Percentiles rank a stretch among this genome's conserved stretches.
Conservation (phyloP, 2,329 filamentous ascomycete genomes). For the Aspergillus texensis region DNA sequence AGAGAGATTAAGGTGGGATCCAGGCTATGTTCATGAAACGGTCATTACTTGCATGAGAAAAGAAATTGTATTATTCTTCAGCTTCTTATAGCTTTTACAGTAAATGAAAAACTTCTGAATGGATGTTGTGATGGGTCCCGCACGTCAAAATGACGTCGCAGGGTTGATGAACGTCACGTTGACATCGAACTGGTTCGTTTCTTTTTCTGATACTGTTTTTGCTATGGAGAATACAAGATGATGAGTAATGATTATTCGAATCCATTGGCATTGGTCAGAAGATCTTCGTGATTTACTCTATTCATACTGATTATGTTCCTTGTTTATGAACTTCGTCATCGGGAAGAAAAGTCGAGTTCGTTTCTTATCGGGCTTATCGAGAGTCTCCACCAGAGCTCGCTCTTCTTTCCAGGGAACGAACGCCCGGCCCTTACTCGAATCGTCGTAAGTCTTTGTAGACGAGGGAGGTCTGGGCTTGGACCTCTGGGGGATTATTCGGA, state of each 20-base stretch:
- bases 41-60: background rate
- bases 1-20: background rate
- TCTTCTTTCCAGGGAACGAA: no score
- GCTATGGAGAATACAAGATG: no score
- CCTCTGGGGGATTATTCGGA: background rate
- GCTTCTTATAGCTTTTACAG: background rate
- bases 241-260: no score
- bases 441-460: background rate
- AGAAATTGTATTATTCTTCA: background rate
- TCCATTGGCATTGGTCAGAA: no score
- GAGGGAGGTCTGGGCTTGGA: background rate
- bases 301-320: no score
- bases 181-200: background rate
- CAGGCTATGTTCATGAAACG: background rate
- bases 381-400: no score
- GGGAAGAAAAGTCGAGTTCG: no score
- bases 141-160: slow-evolving; percentile 14
- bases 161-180: slow-evolving; percentile 11
- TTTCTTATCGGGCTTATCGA: no score
- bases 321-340: background rate
- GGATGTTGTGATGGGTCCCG: background rate
- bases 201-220: no score
- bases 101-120: background rate
- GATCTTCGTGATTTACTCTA: no score
- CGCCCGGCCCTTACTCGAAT: background rate